A percentile compares a stretch with the other conserved stretches of the same genome.
phyloP scores from a whole-genome alignment of 768 basidiomycete species.

The Termitomyces sp. region DNA sequence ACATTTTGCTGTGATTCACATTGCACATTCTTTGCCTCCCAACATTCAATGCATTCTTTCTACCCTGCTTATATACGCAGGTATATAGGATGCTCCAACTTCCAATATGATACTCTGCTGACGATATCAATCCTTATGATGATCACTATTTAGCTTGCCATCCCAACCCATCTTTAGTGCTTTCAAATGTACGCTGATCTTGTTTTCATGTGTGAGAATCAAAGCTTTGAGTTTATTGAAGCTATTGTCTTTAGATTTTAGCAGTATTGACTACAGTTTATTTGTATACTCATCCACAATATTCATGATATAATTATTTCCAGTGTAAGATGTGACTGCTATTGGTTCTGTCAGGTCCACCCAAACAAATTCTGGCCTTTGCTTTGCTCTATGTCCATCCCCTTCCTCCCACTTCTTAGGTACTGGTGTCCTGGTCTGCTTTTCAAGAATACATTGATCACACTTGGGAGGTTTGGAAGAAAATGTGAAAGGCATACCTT shows the following conservation, averaged over 20 bases:
- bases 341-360: background rate
- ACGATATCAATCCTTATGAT: background rate
- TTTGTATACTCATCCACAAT: background rate
- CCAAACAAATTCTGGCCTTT: background rate
- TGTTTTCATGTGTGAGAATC: background rate
- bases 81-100: background rate
- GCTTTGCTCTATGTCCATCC: background rate
- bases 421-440: background rate
- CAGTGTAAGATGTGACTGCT: background rate
- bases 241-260: background rate
- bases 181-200: background rate
- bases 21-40: background rate
- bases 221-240: background rate
- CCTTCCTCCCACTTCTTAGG: background rate
- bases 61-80: background rate
- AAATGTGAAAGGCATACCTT: background rate
- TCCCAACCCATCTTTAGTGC: background rate
- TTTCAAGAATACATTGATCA: background rate
- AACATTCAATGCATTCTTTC: background rate
- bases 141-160: background rate
- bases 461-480: background rate
- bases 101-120: background rate
- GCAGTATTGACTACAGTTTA: background rate
- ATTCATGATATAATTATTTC: background rate
- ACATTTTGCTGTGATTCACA: background rate